These are phyloP conservation scores for Penicillium sp. DNA, from an alignment of 2,329 filamentous ascomycete genomes.

Conservation along the genomic window DNA sequence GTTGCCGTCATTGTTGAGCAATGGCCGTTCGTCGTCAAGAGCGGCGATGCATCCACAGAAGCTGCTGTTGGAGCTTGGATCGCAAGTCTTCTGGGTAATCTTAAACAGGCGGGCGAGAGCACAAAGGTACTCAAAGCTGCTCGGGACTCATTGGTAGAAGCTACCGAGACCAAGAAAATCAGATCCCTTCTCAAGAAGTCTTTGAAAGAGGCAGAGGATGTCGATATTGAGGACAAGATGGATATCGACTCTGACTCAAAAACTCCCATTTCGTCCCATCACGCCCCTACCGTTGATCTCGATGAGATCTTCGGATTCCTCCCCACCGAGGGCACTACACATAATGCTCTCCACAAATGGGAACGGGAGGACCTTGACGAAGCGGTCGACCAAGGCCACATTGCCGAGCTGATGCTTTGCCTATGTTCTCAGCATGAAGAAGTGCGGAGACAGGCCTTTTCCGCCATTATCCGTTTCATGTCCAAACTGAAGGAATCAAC, in stretches of 20 bases:
- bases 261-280: conserved; percentile 4
- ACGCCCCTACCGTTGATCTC: conserved; percentile 43
- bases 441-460: conserved; percentile 69
- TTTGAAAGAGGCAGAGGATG: conserved; percentile 33
- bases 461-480: conserved; percentile 44
- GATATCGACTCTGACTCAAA: conserved; percentile 18
- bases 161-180: conserved; percentile 38
- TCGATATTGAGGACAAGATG: conserved; percentile 14
- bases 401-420: conserved; percentile 66
- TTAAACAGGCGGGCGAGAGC: conserved; percentile 53
- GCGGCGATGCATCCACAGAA: conserved; percentile 44
- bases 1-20: conserved; percentile 71
- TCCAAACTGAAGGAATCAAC: conserved; percentile 58
- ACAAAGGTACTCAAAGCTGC: conserved; percentile 46
- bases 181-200: conserved; percentile 37
- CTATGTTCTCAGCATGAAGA: conserved; percentile 70
- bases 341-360: conserved; percentile 58
- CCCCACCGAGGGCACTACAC: conserved; percentile 44
- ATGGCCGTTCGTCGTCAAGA: conserved; percentile 63
- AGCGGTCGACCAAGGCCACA: conserved; percentile 71
- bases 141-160: conserved; percentile 44
- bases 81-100: conserved; percentile 54
- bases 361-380: conserved; percentile 72
- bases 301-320: conserved; percentile 52
- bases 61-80: conserved; percentile 56